A percentile compares a stretch with the other conserved stretches of the same genome.
Conservation (phyloP, 225 moss, liverwort and hornwort species). For the Climacium dendroides region DNA sequence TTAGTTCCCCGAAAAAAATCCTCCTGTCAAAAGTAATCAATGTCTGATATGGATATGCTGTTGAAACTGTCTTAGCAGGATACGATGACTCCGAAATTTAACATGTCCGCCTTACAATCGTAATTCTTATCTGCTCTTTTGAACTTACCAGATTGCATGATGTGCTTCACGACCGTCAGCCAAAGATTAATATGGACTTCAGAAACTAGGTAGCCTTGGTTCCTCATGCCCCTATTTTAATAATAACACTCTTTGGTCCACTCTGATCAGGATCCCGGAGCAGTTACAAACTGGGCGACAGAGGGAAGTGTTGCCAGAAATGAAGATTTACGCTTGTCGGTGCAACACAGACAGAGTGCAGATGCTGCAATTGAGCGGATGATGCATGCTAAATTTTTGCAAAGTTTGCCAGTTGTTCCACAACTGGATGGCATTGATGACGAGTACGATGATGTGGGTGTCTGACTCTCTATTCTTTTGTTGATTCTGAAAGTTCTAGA, state of each 20-base stretch:
- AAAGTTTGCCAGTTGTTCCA: slow-evolving; percentile 28
- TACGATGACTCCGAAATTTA: neutral
- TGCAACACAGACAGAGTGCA: slow-evolving; percentile 29
- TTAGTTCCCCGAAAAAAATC: neutral
- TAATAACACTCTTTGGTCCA: neutral
- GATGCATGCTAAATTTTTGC: slow-evolving; percentile 5
- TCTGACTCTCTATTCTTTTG: neutral
- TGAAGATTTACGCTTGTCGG: slow-evolving; percentile 17
- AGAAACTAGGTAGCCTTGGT: neutral
- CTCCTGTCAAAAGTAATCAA: neutral
- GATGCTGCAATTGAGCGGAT: slow-evolving; percentile 26
- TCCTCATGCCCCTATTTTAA: neutral
- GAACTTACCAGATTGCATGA: neutral
- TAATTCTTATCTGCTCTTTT: neutral
- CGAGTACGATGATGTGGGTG: slow-evolving; percentile 71
- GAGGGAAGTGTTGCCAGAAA: slow-evolving; percentile 37
- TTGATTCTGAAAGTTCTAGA: neutral
- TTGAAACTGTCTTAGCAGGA: neutral
- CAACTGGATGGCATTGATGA: slow-evolving; percentile 90
- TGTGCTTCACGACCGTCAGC: neutral
- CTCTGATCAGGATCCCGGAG: slow-evolving; percentile 21
- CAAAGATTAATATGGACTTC: neutral
- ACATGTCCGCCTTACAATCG: neutral
- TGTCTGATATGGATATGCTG: neutral
- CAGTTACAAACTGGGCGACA: slow-evolving; percentile 4